Percentiles rank a stretch among this genome's conserved stretches.
Conservation (phyloP, 1,284 basidiomycete genomes). For the Malassezia arunalokei region DNA sequence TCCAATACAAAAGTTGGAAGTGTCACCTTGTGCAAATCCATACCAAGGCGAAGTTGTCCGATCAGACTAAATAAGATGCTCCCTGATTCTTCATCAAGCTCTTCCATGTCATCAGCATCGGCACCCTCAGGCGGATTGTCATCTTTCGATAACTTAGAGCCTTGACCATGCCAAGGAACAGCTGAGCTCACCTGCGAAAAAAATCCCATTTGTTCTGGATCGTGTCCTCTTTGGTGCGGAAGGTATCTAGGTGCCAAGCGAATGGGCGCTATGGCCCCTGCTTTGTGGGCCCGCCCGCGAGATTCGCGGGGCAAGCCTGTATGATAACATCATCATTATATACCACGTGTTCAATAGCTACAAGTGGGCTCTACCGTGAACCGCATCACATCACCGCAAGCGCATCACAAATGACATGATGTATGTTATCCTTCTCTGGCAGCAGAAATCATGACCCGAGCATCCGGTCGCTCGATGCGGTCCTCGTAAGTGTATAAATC, state of each 20-base stretch:
- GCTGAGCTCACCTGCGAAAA: constrained; percentile 36
- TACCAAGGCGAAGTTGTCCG: constrained; percentile 74
- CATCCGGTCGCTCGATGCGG: not conserved
- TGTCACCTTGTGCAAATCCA: constrained; percentile 88
- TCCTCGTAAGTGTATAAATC: not conserved
- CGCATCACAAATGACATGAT: too few relatives aligned
- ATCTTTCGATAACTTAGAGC: constrained; percentile 28
- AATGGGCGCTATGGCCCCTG: not conserved
- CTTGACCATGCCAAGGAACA: constrained; percentile 27
- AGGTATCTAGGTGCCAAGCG: not conserved
- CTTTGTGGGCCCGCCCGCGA: not conserved
- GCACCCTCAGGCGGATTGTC: constrained; percentile 41
- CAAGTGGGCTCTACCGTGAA: too few relatives aligned
- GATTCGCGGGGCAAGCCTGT: too few relatives aligned
- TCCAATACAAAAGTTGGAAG: constrained; percentile 45
- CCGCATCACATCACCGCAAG: too few relatives aligned
- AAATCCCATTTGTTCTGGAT: constrained; percentile 25
- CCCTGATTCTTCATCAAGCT: constrained; percentile 48
- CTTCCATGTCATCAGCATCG: constrained; percentile 43
- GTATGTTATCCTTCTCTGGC: too few relatives aligned
- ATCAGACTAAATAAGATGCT: constrained; percentile 53
- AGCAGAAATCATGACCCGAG: too few relatives aligned
- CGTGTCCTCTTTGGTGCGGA: not conserved
- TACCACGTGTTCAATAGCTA: too few relatives aligned
- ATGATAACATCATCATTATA: too few relatives aligned